phyloP scores from a whole-genome alignment of 257 asterid genomes.

The Craterostigma plantagineum region DNA sequence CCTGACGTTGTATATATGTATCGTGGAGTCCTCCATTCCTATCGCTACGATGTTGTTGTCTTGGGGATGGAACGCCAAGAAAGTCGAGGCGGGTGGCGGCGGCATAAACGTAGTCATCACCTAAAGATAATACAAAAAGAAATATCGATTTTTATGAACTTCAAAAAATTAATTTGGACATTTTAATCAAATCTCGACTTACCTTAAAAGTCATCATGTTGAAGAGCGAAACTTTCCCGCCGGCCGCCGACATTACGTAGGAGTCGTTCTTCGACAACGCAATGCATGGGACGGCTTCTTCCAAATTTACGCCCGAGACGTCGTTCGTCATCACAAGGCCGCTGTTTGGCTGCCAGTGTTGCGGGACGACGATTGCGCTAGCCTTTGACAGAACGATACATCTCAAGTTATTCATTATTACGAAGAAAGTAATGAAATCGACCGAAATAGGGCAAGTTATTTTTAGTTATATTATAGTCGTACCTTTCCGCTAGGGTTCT shows the following conservation, averaged over 20 bases:
- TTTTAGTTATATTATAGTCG: too few relatives aligned
- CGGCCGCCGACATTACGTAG: slow-evolving; percentile 98
- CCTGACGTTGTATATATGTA: slow-evolving; percentile 78
- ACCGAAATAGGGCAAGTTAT: too few relatives aligned
- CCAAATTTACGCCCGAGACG: slow-evolving; percentile 42
- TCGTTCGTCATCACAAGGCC: slow-evolving; percentile 88
- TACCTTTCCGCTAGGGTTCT: slow-evolving; percentile 87
- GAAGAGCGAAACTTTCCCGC: slow-evolving; percentile 91
- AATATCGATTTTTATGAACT: not conserved
- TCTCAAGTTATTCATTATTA: too few relatives aligned
- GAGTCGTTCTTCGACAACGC: slow-evolving; percentile 92
- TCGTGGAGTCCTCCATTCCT: slow-evolving; percentile 87
- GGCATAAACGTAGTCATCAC: slow-evolving; percentile 99
- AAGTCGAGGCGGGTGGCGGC: slow-evolving; percentile 97
- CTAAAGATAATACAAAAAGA: slow-evolving; percentile 23
- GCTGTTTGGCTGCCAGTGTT: slow-evolving; percentile 76
- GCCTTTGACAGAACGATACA: slow-evolving; percentile 4
- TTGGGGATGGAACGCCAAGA: slow-evolving; percentile 85
- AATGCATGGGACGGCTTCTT: slow-evolving; percentile 85
- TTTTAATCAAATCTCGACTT: slow-evolving; percentile 4
- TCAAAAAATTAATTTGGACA: not conserved
- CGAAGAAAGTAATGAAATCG: too few relatives aligned
- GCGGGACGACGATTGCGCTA: slow-evolving; percentile 22
- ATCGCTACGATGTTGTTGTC: slow-evolving; percentile 85
- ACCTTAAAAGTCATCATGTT: slow-evolving; percentile 99